These are phyloP conservation scores for Chaetomiaceae sp. DNA, from an alignment of 2,329 filamentous ascomycete genomes.

Conservation along the genomic window DNA sequence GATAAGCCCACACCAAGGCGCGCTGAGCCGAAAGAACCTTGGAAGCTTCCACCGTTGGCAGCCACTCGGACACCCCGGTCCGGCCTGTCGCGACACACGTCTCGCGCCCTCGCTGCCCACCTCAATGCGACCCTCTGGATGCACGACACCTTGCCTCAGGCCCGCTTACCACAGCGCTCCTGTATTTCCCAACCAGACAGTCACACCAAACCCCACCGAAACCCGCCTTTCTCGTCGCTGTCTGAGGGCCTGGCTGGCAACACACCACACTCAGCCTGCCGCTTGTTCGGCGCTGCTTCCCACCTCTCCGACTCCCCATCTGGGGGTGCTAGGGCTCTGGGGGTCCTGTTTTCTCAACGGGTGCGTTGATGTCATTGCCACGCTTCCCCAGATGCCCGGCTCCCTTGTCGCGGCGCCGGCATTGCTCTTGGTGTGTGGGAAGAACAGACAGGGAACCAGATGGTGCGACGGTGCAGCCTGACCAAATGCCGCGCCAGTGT, in stretches of 20 bases:
- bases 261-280: conserved; percentile 43
- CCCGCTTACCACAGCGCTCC: conserved; percentile 19
- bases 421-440: conserved; percentile 22
- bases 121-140: conserved; percentile 24
- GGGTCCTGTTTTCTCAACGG: conserved; percentile 1
- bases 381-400: conserved; percentile 17
- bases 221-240: conserved; percentile 19
- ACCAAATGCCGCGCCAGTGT: conserved; percentile 24
- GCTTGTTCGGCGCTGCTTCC: conserved; percentile 43
- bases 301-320: conserved; percentile 27
- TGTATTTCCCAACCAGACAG: conserved; percentile 20
- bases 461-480: conserved; percentile 18
- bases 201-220: conserved; percentile 24
- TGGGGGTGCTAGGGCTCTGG: no score
- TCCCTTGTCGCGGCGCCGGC: conserved; percentile 17
- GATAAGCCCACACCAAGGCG: conserved; percentile 21
- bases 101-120: conserved; percentile 17
- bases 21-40: conserved; percentile 18
- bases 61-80: conserved; percentile 18
- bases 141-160: conserved; percentile 25
- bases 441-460: conserved; percentile 12
- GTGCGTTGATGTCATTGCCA: conserved; percentile 15
- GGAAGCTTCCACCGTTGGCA: conserved; percentile 24
- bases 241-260: conserved; percentile 17
- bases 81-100: conserved; percentile 18